Evolutionary conservation across 192 early-diverging fungal genomes (phyloP).

Genomic region (Coemansia interrupta): DNA sequence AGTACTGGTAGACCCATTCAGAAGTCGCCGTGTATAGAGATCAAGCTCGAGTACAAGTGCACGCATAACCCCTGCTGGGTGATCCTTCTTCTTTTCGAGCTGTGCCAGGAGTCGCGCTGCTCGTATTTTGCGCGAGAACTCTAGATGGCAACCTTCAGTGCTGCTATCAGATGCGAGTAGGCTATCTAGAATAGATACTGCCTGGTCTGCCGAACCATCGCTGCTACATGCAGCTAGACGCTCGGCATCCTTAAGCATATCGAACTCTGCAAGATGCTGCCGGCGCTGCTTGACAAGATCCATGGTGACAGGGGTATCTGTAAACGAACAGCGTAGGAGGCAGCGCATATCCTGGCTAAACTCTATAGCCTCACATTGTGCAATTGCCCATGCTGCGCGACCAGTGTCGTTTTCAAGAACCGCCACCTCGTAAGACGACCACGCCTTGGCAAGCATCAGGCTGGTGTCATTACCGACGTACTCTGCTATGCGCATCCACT

Average conservation of each 20-base stretch:
- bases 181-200: background rate
- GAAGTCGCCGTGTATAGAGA: slow-evolving; percentile 24
- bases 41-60: slow-evolving; percentile 25
- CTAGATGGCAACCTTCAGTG: background rate
- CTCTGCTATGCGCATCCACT: slow-evolving; percentile 12
- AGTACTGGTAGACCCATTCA: background rate
- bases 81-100: slow-evolving; percentile 5
- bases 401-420: slow-evolving; percentile 10
- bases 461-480: background rate
- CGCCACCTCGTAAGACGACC: slow-evolving; percentile 31
- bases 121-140: slow-evolving; percentile 26
- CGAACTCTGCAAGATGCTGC: slow-evolving; percentile 12
- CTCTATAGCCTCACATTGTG: slow-evolving; percentile 8
- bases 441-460: slow-evolving; percentile 21
- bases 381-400: slow-evolving; percentile 9
- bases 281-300: slow-evolving; percentile 16
- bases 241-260: slow-evolving; percentile 15
- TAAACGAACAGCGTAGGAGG: slow-evolving; percentile 19
- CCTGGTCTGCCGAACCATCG: slow-evolving; percentile 5
- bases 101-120: slow-evolving; percentile 25
- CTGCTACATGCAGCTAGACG: slow-evolving; percentile 8
- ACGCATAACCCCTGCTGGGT: slow-evolving; percentile 2
- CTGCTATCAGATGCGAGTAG: background rate
- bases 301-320: slow-evolving; percentile 17
- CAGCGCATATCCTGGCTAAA: background rate